Evolutionary conservation across 768 basidiomycete genomes (phyloP).

Genomic region (Hypsizygus marmoreus): DNA sequence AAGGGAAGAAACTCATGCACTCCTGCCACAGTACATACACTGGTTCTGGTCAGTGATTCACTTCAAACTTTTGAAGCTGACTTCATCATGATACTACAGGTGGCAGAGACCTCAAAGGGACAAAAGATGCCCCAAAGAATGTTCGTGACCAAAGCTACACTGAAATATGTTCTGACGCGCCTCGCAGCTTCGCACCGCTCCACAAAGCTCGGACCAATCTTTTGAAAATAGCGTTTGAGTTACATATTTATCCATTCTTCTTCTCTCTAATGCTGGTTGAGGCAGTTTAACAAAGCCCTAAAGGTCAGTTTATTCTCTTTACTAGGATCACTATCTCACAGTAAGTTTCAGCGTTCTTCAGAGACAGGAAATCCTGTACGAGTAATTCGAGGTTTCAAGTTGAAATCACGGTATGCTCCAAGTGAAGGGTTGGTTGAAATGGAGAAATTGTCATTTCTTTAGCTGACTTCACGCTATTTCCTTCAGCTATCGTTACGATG

Average conservation of each 20-base stretch:
- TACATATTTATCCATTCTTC: background rate
- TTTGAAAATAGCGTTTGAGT: conserved; percentile 62
- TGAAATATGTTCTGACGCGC: background rate
- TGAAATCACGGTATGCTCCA: conserved; percentile 73
- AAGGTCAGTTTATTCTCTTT: conserved; percentile 39
- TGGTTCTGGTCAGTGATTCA: conserved; percentile 58
- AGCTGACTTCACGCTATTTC: background rate
- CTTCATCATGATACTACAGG: conserved; percentile 40
- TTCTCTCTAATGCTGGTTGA: background rate
- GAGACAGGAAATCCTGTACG: conserved; percentile 82
- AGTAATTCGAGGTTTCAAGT: conserved; percentile 85
- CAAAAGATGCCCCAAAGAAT: conserved; percentile 81
- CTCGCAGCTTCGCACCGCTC: conserved; percentile 82
- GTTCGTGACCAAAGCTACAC: conserved; percentile 38
- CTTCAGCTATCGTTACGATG: conserved; percentile 85
- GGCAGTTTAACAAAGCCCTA: conserved; percentile 67
- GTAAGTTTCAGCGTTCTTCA: conserved; percentile 58
- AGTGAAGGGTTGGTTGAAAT: conserved; percentile 59
- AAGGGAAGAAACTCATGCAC: background rate
- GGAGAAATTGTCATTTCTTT: background rate
- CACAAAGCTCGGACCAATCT: conserved; percentile 80
- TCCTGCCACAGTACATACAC: conserved; percentile 71
- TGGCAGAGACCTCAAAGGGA: conserved; percentile 86
- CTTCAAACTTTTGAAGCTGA: background rate
- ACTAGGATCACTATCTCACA: background rate